These are phyloP conservation scores for Afroboletus lepidellus DNA, from an alignment of 1,284 basidiomycete species.

Conservation along the genomic window DNA sequence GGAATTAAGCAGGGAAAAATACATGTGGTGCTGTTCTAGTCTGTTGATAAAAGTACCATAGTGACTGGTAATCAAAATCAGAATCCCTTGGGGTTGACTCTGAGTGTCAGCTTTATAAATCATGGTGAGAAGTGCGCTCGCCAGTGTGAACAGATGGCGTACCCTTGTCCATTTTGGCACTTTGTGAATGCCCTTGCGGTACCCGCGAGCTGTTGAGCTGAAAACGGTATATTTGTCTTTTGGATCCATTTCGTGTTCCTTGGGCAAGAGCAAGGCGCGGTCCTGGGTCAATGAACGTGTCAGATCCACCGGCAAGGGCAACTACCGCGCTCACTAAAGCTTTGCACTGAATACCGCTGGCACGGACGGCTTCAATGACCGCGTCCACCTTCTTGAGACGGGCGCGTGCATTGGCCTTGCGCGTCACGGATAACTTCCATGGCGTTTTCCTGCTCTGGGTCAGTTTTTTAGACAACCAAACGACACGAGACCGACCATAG, in stretches of 20 bases:
- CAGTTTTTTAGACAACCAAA: conserved; percentile 1
- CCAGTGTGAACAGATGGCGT: conserved; percentile 32
- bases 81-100: conserved; percentile 89
- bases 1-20: conserved; percentile 69
- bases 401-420: conserved; percentile 88
- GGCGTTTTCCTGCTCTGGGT: conserved; percentile 79
- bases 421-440: conserved; percentile 87
- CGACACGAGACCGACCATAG: conserved; percentile 57
- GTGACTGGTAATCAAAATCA: conserved; percentile 59
- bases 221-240: conserved; percentile 97
- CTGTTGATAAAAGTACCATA: conserved; percentile 20
- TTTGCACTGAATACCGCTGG: conserved; percentile 76
- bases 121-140: conserved; percentile 14
- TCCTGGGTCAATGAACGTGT: conserved; percentile 41
- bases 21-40: conserved; percentile 71
- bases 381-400: conserved; percentile 91
- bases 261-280: conserved; percentile 75
- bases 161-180: conserved; percentile 94
- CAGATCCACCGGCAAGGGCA: not conserved
- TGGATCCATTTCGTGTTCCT: conserved; percentile 84
- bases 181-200: conserved; percentile 94
- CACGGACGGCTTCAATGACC: conserved; percentile 85
- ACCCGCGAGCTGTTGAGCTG: conserved; percentile 66
- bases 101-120: conserved; percentile 64
- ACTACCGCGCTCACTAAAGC: conserved; percentile 58